Evolutionary conservation across 257 asterid species (phyloP), one percentile per base, ranked within the genome.

Genomic region (Rauvolfia tetraphylla): DNA sequence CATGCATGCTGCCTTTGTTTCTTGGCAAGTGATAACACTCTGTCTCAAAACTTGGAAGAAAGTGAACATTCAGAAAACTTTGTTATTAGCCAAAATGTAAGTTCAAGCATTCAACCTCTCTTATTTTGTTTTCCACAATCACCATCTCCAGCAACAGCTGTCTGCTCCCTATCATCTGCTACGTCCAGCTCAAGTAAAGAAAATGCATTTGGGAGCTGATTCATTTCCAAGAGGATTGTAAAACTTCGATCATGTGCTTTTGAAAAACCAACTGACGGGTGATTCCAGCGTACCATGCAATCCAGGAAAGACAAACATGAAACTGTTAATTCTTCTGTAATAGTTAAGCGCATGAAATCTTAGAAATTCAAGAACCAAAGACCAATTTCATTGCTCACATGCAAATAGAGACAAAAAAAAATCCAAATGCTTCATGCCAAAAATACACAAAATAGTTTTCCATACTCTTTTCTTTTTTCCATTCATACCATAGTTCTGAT

Each of bases 131-230:
- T 57, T 51, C 78, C 80, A 73, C 72, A 57, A 73, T 77, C 86
- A 58, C 53, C 73, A 49, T 78, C 83, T 81, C 68, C 79, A 78
- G 78, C 79, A 65, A 68, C 71, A 75, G 57, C 72, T 25, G 66
- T 69, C 34, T 76, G 81, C 61, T 58, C 84, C 36, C 44, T 58
- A 49, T 81, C 81, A 75, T 85, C 98, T 56, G 81, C 87, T 29
- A 79, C 89, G 67, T 89, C 96, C 80, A 90, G 73, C 49, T 85
- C 90, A 58, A 93, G 97, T 82, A 88, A 78, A 29, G 97, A 83
- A 83, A 91, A 91, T n/a, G 90, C 75, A 80, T 91, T 93, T 74
- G 95, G 76, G 54, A 91, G 85, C 68, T 80, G 80, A 87, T 88
- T 84, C 98, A 93, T 91, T 80, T 80, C 65, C 67, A 27, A 63